Conservation (phyloP, 257 asterid genomes). For the Asclepias syriaca region DNA sequence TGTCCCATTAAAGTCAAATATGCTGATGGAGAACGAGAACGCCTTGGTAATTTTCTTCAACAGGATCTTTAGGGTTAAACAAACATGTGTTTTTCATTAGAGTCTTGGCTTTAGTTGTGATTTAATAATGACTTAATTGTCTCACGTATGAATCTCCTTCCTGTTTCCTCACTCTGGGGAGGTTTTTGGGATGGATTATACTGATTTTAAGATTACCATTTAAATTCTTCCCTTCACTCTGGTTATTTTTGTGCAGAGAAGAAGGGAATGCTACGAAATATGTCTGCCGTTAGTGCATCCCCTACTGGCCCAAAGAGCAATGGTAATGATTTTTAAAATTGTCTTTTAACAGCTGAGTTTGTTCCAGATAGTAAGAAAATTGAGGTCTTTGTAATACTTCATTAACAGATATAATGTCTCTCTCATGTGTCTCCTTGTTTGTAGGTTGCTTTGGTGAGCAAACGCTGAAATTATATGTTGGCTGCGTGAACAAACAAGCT, state of each 20-base stretch:
- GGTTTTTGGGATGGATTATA: not conserved
- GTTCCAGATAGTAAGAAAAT: not conserved
- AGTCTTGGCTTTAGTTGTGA: not conserved
- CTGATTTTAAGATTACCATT: not conserved
- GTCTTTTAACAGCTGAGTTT: not conserved
- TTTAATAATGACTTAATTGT: not conserved
- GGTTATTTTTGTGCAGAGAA: not conserved
- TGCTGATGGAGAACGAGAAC: conserved; percentile 77
- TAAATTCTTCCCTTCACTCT: not conserved
- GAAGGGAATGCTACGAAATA: not conserved
- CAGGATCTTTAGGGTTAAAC: not conserved
- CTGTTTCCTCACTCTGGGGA: not conserved
- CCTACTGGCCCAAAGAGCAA: not conserved
- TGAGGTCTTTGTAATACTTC: not conserved
- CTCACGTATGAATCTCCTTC: not conserved
- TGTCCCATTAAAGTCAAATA: conserved; percentile 60
- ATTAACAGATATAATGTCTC: not conserved
- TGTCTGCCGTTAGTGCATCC: not conserved
- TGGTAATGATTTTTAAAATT: not conserved
- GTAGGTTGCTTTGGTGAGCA: conserved; percentile 47
- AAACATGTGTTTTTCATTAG: not conserved
- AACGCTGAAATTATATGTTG: conserved; percentile 67
- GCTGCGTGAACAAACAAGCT: conserved; percentile 69
- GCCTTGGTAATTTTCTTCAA: conserved; percentile 49
- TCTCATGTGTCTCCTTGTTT: conserved; percentile 16